Conservation (phyloP, 129 eudicot genomes). For the Escallonia herrerae region DNA sequence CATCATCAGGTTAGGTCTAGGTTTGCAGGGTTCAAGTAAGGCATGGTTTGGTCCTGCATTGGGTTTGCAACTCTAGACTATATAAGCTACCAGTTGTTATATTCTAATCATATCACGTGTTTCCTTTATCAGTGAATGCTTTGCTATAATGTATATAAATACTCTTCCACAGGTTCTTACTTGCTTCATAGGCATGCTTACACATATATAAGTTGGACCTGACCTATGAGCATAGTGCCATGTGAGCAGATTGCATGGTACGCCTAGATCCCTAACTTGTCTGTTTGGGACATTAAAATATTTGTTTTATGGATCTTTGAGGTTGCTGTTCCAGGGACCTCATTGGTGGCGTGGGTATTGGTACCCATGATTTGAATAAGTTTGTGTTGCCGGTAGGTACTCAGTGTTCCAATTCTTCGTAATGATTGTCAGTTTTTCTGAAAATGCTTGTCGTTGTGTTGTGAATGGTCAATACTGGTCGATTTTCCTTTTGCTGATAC, state of each 20-base stretch:
- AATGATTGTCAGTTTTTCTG: too few relatives aligned
- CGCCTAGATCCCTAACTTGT: neutral
- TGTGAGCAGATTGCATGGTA: neutral
- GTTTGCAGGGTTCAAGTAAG: neutral
- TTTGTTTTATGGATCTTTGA: too few relatives aligned
- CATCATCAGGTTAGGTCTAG: neutral
- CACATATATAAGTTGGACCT: neutral
- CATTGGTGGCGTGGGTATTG: too few relatives aligned
- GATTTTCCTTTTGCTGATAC: too few relatives aligned
- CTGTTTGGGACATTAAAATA: too few relatives aligned
- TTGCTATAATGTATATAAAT: neutral
- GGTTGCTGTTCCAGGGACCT: conserved; percentile 1
- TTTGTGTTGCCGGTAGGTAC: too few relatives aligned
- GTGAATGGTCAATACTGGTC: too few relatives aligned
- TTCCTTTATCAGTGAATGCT: neutral
- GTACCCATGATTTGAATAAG: too few relatives aligned
- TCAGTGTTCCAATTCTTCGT: too few relatives aligned
- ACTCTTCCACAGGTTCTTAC: neutral
- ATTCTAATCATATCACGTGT: neutral
- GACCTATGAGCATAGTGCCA: too few relatives aligned
- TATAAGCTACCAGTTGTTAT: neutral
- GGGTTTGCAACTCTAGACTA: neutral
- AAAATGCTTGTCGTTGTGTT: too few relatives aligned
- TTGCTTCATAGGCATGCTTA: neutral
- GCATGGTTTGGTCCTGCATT: neutral